Percentiles rank a stretch among this genome's conserved stretches.
Evolutionary conservation across 192 early-diverging fungal genomes (phyloP).

Genomic region (Tieghemiomyces parasiticus): DNA sequence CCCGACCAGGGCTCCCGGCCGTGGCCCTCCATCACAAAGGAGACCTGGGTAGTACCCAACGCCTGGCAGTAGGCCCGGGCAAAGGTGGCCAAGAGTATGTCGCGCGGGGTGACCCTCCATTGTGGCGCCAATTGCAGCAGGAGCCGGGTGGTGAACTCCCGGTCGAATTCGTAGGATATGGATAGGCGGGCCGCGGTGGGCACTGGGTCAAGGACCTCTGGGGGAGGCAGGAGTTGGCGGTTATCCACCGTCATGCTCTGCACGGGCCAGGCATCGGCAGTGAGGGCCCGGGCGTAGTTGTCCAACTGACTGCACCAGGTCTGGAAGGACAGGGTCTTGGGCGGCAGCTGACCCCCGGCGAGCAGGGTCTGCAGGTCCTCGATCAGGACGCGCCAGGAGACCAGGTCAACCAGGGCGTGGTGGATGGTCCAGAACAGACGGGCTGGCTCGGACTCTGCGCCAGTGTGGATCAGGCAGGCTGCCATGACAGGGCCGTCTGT

Average conservation of each 20-base stretch:
- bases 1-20: background rate
- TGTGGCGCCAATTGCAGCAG: background rate
- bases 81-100: background rate
- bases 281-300: background rate
- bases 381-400: slow-evolving; percentile 18
- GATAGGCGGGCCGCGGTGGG: background rate
- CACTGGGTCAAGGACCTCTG: background rate
- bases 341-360: slow-evolving; percentile 6
- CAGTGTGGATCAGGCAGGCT: background rate
- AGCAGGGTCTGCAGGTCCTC: slow-evolving; percentile 14
- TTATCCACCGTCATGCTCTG: background rate
- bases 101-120: background rate
- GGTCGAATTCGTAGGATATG: background rate
- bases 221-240: background rate
- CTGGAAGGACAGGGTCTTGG: slow-evolving; percentile 15
- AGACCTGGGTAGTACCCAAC: background rate
- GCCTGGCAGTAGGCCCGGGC: background rate
- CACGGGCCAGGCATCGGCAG: background rate
- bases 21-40: background rate
- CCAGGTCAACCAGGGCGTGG: slow-evolving; percentile 16
- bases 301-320: slow-evolving; percentile 3
- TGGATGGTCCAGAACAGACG: slow-evolving; percentile 14
- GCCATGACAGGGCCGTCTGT: background rate
- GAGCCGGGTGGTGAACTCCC: background rate
- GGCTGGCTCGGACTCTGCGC: slow-evolving; percentile 7